Conservation (phyloP, 2,329 filamentous ascomycete genomes). For the Alternaria triticina region DNA sequence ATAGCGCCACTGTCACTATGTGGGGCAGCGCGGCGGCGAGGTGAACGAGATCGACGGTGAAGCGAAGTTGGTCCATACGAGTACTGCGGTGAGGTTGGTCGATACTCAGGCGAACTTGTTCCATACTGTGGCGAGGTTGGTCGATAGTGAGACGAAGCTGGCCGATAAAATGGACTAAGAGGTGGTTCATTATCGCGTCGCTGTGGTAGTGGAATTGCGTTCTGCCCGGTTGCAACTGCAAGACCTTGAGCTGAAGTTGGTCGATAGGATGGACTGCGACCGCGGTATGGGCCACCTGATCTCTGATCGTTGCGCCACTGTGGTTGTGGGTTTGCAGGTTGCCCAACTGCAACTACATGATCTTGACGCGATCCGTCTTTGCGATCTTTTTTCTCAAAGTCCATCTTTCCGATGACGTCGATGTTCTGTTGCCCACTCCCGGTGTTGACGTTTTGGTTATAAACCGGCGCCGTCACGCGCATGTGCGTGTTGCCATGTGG, state of each 20-base stretch:
- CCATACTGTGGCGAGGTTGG: background rate
- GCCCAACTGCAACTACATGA: fast-evolving
- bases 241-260: background rate
- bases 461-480: background rate
- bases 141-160: background rate
- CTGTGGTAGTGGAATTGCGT: background rate
- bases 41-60: background rate
- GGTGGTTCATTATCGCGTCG: background rate
- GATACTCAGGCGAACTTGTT: background rate
- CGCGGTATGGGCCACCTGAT: background rate
- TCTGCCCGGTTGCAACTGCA: background rate
- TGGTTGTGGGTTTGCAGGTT: background rate
- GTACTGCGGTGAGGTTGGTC: background rate
- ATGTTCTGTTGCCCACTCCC: background rate
- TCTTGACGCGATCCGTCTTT: background rate
- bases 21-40: background rate
- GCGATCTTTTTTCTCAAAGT: background rate
- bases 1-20: background rate
- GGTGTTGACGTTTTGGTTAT: background rate
- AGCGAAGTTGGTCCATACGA: background rate
- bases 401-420: background rate
- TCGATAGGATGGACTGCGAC: background rate
- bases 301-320: background rate
- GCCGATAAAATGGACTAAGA: background rate
- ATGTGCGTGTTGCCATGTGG: background rate